Base-by-base conservation (phyloP, 176 grass and related monocot species). In the Chrysopogon serrulatus region DNA sequence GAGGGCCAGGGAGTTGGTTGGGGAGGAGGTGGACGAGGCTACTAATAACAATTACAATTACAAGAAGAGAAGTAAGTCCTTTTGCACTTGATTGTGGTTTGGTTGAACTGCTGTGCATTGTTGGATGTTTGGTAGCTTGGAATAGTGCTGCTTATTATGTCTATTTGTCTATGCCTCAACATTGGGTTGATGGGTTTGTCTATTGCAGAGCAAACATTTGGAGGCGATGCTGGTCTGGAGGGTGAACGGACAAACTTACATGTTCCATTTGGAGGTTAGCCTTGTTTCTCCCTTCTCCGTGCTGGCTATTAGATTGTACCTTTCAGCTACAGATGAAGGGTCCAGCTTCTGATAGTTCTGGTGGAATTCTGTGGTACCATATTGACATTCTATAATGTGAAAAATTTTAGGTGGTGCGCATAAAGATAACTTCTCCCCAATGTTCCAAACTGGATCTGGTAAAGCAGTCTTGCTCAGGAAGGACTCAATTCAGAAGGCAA, bases 381-480 rank as follows among this genome's bases (percentile, higher is more conserved):
- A 21, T 83, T 26, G 68, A 83, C 24, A 32, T 56, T 31, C n/a
- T 26, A n/a, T 56, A 45, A 26, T 78, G 34, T 48, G 28, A 86
- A 86, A 79, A 28, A 14, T 39, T 82, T 59, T 66, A 83, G 84
- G 67, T 73, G 44, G 6, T 40, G 1, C 39, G 31, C 73, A 41
- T 79, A 79, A 73, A 59, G 68, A 67, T 67, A 47, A 1, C 37
- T 47, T 21, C 31, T 17, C 21, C 14, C 84, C 79, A 32, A 82
- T 86, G 79, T 83, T 90, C 84, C 88, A 90, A 83, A 90, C 84
- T 62, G 84, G 84, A 79, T 83, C 74, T 39, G 84, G 88, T 17
- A 83, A 87, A 66, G 47, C 48, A 5, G 84, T 87, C 37, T 74
- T 26, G 10, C 79, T 87, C 36, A 57, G 39, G 40, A 71, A 87